Evolutionary conservation across 495 filamentous ascomycete species (phyloP), one percentile per base, ranked within the genome.

Genomic region (Trichodelitschia bisporula): DNA sequence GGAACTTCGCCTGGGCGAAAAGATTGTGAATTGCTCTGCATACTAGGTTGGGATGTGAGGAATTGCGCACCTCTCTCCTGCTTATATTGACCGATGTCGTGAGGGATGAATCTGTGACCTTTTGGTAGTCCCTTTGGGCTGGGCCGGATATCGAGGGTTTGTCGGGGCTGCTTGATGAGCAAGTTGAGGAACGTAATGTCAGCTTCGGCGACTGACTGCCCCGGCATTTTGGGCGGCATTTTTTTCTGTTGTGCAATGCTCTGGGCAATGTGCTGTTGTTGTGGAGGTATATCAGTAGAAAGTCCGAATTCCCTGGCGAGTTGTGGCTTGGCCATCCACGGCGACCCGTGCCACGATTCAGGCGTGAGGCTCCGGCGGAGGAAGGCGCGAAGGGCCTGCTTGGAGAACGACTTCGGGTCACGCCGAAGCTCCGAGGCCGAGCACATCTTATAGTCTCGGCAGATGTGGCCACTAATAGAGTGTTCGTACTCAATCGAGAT

Each of bases 401-500:
- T 99, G 23, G 84, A 91, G 50, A 95, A 99, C 3, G 78, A 67
- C 42, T 83, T 90, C 16, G 79, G 70, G 40, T 95, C 86, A 12
- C 86, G 74, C 25, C 62, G 69, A 39, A 97, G 71, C n/a, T n/a
- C n/a, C n/a, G n/a, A n/a, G n/a, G n/a, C n/a, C n/a, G n/a, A n/a
- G n/a, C n/a, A n/a, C n/a, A n/a, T n/a, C n/a, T n/a, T n/a, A n/a
- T n/a, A n/a, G n/a, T n/a, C n/a, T n/a, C n/a, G n/a, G n/a, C n/a
- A n/a, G n/a, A n/a, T n/a, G n/a, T n/a, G n/a, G n/a, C n/a, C n/a
- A n/a, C n/a, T n/a, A n/a, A n/a, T n/a, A n/a, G n/a, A n/a, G 39
- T 86, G 72, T 19, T 72, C 60, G 21, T n/a, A 6, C 6, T 24
- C 21, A 24, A 24, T 24, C 21, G 21, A 24, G 6, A 6, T 24